Evolutionary conservation across 2,329 filamentous ascomycete species (phyloP).

Genomic region (Calonectria honghensis): DNA sequence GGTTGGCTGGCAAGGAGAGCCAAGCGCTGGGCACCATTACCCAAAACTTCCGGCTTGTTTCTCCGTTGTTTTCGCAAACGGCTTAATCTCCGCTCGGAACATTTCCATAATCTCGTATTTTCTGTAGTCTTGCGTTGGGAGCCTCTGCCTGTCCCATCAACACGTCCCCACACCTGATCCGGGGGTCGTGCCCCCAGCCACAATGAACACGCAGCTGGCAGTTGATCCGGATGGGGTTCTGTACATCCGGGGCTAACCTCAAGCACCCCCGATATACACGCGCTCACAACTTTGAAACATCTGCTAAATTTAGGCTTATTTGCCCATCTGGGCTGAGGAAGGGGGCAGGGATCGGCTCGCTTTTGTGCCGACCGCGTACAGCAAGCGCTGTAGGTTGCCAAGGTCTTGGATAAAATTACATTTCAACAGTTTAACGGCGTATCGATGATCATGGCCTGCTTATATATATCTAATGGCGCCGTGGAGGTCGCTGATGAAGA

Average conservation of each 20-base stretch:
- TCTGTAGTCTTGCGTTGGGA: not conserved
- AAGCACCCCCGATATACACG: not conserved
- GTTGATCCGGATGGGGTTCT: not conserved
- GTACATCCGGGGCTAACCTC: not conserved
- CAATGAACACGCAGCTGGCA: not conserved
- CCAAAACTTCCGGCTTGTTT: not conserved
- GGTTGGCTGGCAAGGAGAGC: not conserved
- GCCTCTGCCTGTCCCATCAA: not conserved
- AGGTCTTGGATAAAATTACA: slow-evolving; percentile 3
- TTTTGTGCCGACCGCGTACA: not conserved
- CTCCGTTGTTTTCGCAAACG: not conserved
- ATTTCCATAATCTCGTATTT: not conserved
- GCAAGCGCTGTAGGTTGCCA: not conserved
- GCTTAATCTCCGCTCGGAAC: not conserved
- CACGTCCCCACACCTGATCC: not conserved
- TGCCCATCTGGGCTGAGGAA: not conserved
- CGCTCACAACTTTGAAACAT: not conserved
- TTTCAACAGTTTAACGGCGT: not conserved
- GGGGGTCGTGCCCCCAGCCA: not conserved
- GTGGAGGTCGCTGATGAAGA: not conserved
- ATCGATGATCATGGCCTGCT: too few species aligned
- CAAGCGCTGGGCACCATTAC: not conserved
- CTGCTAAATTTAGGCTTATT: not conserved
- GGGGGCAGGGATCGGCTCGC: not conserved
- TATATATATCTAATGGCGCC: not conserved